These are phyloP conservation scores for Trametes versicolor DNA, from an alignment of 1,284 basidiomycete species.

Conservation along the genomic window DNA sequence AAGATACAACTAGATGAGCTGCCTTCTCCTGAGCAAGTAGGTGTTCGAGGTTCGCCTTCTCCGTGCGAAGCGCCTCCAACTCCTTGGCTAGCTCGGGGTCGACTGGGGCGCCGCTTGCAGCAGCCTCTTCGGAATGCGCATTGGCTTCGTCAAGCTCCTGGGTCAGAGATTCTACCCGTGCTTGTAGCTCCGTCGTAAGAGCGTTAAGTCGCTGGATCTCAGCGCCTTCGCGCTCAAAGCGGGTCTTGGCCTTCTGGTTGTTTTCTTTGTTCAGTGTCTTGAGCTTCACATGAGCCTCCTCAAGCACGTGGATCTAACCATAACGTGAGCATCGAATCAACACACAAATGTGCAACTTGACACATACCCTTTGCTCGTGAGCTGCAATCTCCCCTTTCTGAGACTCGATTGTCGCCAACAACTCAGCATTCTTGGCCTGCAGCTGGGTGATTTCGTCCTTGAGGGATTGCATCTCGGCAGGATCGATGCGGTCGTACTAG, in stretches of 20 bases:
- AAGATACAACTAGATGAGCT: constrained; percentile 27
- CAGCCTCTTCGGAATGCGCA: constrained; percentile 34
- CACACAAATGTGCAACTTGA: too few relatives aligned
- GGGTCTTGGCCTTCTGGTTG: constrained; percentile 45
- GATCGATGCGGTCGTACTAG: constrained; percentile 89
- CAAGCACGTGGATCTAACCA: constrained; percentile 29
- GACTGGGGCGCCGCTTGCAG: constrained; percentile 28
- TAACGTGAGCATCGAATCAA: background rate
- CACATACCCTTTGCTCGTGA: constrained; percentile 33
- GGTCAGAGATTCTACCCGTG: constrained; percentile 41
- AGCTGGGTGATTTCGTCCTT: constrained; percentile 77
- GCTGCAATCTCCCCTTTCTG: constrained; percentile 48
- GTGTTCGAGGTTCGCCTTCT: constrained; percentile 56
- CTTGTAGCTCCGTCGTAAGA: constrained; percentile 39
- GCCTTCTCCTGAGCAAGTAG: constrained; percentile 51
- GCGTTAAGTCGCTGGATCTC: constrained; percentile 52
- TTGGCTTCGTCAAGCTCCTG: constrained; percentile 48
- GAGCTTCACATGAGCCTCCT: constrained; percentile 37
- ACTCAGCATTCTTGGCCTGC: constrained; percentile 53
- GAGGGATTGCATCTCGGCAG: constrained; percentile 84
- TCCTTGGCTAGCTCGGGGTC: constrained; percentile 45
- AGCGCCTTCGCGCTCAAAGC: constrained; percentile 44
- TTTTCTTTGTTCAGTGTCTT: constrained; percentile 46
- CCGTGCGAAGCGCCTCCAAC: constrained; percentile 51
- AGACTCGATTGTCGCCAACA: constrained; percentile 50